Evolutionary conservation across 1,284 basidiomycete species (phyloP).

Genomic region (Cryptococcus maquisensis): DNA sequence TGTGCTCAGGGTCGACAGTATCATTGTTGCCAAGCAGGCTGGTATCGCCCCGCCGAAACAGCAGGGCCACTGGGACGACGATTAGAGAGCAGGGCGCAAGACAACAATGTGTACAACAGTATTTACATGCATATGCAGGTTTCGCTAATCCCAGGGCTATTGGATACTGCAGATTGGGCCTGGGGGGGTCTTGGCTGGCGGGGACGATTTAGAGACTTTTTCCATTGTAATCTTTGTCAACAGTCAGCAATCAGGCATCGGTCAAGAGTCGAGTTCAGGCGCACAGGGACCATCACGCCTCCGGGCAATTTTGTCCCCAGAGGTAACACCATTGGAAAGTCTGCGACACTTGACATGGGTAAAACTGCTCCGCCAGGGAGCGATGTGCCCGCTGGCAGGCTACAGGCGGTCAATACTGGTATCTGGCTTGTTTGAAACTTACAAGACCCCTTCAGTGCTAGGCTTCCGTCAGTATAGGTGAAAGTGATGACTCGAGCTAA

Average conservation of each 20-base stretch:
- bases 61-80: conserved; percentile 51
- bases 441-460: conserved; percentile 43
- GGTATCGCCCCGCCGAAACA: conserved; percentile 55
- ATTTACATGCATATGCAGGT: too few relatives aligned
- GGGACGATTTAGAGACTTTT: conserved; percentile 5
- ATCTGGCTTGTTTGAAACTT: conserved; percentile 3
- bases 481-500: background rate
- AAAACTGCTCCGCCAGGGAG: conserved; percentile 39
- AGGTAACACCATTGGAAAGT: conserved; percentile 39
- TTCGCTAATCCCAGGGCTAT: background rate
- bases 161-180: conserved; percentile 17
- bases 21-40: conserved; percentile 94
- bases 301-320: conserved; percentile 36
- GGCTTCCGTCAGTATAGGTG: background rate
- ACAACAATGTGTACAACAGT: background rate
- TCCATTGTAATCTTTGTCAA: conserved; percentile 32
- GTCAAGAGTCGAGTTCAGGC: conserved; percentile 5
- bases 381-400: conserved; percentile 34
- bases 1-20: conserved; percentile 92
- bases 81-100: conserved; percentile 25
- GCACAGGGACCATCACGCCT: conserved; percentile 40
- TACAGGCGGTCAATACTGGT: conserved; percentile 3
- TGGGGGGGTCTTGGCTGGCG: conserved; percentile 2
- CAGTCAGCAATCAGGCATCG: background rate
- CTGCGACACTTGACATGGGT: conserved; percentile 38